Evolutionary conservation across 495 filamentous ascomycete species (phyloP), one percentile per base, ranked within the genome.

Genomic region (Penicillium arizonense): DNA sequence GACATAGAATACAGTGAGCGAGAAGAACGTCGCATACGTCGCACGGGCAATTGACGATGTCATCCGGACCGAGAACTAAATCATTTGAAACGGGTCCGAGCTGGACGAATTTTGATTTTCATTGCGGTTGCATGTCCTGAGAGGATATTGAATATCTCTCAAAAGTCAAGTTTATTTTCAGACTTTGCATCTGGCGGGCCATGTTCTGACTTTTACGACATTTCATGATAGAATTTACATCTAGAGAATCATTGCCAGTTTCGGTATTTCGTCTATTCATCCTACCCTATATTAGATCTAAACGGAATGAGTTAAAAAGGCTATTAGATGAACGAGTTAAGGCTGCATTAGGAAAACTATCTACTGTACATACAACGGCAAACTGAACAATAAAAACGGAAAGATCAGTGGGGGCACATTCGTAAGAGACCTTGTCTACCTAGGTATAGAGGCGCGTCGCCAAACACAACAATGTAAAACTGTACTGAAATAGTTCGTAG

Each of bases 1-100:
- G 32, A 56, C 21, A 45, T 20, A 39, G 13, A 24, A 48, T 47
- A 63, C 38, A 97, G 72, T 80, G 67, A 78, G 72, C 64, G 53
- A 76, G 41, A 72, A 71, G 56, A 79, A 79, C 47, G 74, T 80
- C 35, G 52, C 56, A 21, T 80, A 80, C 55, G 75, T 80, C 30
- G 78, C 77, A 10, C 62, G 69, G 40, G 72, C 73, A 34, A 75
- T 78, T 37, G 65, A 78, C 56, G 65, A 75, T 44, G 70, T 78
- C 23, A 68, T 78, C 28, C 70, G 73, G 32, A 77, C 69, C 50
- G 70, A 71, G 44, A 63, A 63, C 45, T 76, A 66, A 62, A 41
- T 18, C 18, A 18, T 50, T 50, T 10, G 4, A 23, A 26, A 41
- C 7, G 12, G 30, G 28, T 34, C 47, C 32, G 37, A 12, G 14